A percentile compares a stretch with the other conserved stretches of the same genome.
Evolutionary conservation across 441 rosid genomes (phyloP).

Genomic region (Daphne laureola): DNA sequence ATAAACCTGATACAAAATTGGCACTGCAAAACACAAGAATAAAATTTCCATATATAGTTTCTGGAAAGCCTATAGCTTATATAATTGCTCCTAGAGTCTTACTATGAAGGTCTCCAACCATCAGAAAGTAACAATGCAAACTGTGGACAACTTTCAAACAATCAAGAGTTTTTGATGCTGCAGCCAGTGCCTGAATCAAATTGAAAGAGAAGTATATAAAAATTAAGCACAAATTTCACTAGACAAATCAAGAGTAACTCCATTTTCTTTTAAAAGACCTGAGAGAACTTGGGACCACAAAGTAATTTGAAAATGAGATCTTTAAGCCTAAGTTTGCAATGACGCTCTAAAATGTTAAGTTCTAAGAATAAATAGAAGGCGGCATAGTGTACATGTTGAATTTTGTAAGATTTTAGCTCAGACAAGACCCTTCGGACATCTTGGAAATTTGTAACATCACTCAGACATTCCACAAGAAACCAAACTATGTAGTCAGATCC

Average conservation of each 20-base stretch:
- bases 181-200: constrained; percentile 82
- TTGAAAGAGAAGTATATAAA: constrained; percentile 10
- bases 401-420: too few species aligned
- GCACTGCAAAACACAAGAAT: constrained; percentile 39
- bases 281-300: too few species aligned
- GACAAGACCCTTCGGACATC: too few species aligned
- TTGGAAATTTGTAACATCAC: too few species aligned
- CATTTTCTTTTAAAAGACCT: too few species aligned
- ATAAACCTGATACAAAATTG: constrained; percentile 68
- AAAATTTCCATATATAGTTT: too few species aligned
- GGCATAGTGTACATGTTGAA: too few species aligned
- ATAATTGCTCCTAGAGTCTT: constrained; percentile 21
- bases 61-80: not conserved
- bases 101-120: constrained; percentile 82
- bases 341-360: too few species aligned
- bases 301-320: too few species aligned
- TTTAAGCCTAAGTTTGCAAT: too few species aligned
- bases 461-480: not conserved
- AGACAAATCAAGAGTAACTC: constrained; percentile 5
- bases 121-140: constrained; percentile 85
- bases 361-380: too few species aligned
- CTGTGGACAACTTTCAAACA: constrained; percentile 84
- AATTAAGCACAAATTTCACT: constrained; percentile 5
- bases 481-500: not conserved
- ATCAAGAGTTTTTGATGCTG: constrained; percentile 96